Evolutionary conservation across 2,329 filamentous ascomycete species (phyloP).

Genomic region (Colletotrichum sp.): DNA sequence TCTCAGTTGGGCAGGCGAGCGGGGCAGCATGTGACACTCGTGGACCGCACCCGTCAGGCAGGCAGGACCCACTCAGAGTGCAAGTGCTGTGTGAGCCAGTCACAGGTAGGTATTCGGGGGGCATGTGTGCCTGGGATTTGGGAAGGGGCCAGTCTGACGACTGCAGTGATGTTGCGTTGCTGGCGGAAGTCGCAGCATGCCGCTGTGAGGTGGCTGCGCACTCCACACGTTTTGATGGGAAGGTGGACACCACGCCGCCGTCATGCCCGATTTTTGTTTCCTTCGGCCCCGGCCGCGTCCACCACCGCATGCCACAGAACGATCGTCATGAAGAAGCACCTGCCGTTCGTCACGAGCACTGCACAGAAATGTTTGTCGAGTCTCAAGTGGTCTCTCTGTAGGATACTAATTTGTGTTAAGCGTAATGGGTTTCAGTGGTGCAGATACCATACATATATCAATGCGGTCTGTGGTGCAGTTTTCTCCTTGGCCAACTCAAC

Average conservation of each 20-base stretch:
- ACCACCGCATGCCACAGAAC: too few relatives aligned
- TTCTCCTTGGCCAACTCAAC: too few relatives aligned
- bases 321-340: too few relatives aligned
- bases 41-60: neutral
- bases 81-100: neutral
- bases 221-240: neutral
- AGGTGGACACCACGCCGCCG: neutral
- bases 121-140: neutral
- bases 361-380: too few relatives aligned
- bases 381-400: too few relatives aligned
- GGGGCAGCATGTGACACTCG: neutral
- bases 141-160: neutral
- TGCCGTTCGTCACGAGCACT: too few relatives aligned
- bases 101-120: neutral
- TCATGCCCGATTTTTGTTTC: neutral
- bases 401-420: too few relatives aligned
- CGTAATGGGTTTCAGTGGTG: too few relatives aligned
- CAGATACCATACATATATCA: too few relatives aligned
- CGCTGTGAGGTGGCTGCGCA: neutral
- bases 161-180: neutral
- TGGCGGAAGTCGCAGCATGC: neutral
- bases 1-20: neutral
- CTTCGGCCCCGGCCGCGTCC: neutral
- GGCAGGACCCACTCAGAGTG: neutral
- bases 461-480: too few relatives aligned